Percentiles rank a stretch among this genome's conserved stretches.
Conservation (phyloP, 805 yeast genomes). For the Metschnikowia lachancei region DNA sequence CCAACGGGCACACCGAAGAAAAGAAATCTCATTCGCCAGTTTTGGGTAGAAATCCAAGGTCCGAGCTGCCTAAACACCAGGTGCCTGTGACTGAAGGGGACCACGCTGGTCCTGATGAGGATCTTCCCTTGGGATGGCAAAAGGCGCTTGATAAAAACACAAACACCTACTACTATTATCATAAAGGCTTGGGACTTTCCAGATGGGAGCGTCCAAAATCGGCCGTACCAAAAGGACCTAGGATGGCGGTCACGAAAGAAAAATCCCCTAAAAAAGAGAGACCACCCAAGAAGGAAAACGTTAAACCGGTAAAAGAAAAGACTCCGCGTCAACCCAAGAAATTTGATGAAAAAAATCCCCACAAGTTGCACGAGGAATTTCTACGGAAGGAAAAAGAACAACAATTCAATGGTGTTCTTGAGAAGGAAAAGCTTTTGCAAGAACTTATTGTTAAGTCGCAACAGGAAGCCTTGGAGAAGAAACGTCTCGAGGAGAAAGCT, state of each 20-base stretch:
- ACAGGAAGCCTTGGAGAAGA: slow-evolving; percentile 30
- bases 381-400: slow-evolving; percentile 32
- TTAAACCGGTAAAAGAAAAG: slow-evolving; percentile 2
- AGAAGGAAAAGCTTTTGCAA: slow-evolving; percentile 36
- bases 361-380: slow-evolving; percentile 35
- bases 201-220: slow-evolving; percentile 60
- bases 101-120: slow-evolving; percentile 19
- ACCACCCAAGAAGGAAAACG: neutral
- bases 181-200: slow-evolving; percentile 45
- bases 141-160: slow-evolving; percentile 48
- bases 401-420: slow-evolving; percentile 32
- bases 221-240: slow-evolving; percentile 36
- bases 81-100: slow-evolving; percentile 12
- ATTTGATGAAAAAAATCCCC: slow-evolving; percentile 22
- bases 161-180: slow-evolving; percentile 52
- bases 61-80: slow-evolving; percentile 15
- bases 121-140: slow-evolving; percentile 67
- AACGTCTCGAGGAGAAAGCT: slow-evolving; percentile 24
- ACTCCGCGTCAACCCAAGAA: slow-evolving; percentile 9
- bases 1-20: slow-evolving; percentile 4
- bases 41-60: slow-evolving; percentile 15
- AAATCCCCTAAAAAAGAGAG: slow-evolving; percentile 9
- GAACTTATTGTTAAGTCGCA: slow-evolving; percentile 36
- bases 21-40: slow-evolving; percentile 11
- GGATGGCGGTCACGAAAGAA: slow-evolving; percentile 11